Evolutionary conservation across 75 land plant genomes (phyloP), one percentile per base, ranked within the genome.

Genomic region (Picea glauca): DNA sequence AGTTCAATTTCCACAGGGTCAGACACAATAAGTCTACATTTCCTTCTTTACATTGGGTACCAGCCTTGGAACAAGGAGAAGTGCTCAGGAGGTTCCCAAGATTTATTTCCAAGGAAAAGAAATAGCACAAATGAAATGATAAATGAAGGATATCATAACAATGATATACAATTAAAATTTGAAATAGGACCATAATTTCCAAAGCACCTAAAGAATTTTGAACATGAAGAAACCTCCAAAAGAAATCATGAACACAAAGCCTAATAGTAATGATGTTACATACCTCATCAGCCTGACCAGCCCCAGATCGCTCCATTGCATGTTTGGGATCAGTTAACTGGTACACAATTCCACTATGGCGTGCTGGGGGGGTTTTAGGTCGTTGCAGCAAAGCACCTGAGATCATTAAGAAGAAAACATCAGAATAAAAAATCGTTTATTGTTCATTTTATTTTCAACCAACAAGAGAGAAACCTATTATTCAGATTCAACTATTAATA

Each of bases 251-350:
- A 46, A 5, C 5, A 46, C 7, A 7, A 6, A 6, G 7, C 8
- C 8, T 46, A 46, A 46, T 0, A 46, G 6, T 46, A 46, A 35
- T 35, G 7, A 35, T 38, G 15, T 56, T 66, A 18, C 78, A 79
- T 33, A 90, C 94, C 84, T 94, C 95, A 74, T 95, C 95, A 67
- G 89, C 81, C 79, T 84, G 87, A 26, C 82, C 89, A 59, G 90
- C 77, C 5, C 93, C 78, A 40, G 84, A 65, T 20, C 90, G 82
- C 80, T 93, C 93, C 79, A 88, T 85, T 57, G 89, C 72, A 50
- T 89, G 96, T 61, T 95, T 91, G 23, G 96, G 91, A 85, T 91
- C 95, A 30, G 84, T 89, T 17, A 87, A 81, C 74, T 89, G 93
- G 77, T 89, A 93, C 66, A 91, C 92, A 76, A 89, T 77, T 12